These are phyloP conservation scores for Globisporangium perplexum DNA, from an alignment of 352 stramenopile species.

Conservation along the genomic window DNA sequence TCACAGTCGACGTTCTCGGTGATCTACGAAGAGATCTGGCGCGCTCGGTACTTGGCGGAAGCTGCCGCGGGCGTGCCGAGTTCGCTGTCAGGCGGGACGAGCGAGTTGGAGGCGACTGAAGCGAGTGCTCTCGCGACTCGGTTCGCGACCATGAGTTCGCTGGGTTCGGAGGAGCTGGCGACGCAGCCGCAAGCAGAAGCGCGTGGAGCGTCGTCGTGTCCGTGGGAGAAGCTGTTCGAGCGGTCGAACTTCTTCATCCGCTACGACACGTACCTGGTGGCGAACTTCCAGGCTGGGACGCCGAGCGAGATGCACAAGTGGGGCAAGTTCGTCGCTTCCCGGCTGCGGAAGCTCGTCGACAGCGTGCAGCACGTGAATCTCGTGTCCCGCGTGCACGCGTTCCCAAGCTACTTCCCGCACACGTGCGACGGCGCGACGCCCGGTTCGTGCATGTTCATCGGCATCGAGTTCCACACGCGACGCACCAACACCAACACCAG, in stretches of 20 bases:
- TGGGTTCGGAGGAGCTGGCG: background rate
- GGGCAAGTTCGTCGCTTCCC: slow-evolving; percentile 81
- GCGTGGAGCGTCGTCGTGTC: slow-evolving; percentile 8
- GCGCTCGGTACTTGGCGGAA: slow-evolving; percentile 63
- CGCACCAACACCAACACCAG: slow-evolving; percentile 18
- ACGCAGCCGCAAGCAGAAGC: background rate
- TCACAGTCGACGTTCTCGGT: slow-evolving; percentile 89
- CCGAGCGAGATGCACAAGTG: slow-evolving; percentile 70
- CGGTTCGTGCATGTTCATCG: slow-evolving; percentile 79
- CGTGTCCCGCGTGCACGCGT: slow-evolving; percentile 59
- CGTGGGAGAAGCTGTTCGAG: slow-evolving; percentile 72
- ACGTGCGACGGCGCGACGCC: slow-evolving; percentile 28
- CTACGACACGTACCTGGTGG: slow-evolving; percentile 72
- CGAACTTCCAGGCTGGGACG: slow-evolving; percentile 59
- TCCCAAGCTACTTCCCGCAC: slow-evolving; percentile 59
- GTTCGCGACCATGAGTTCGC: background rate
- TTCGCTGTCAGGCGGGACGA: slow-evolving; percentile 19
- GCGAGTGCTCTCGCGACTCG: too few relatives aligned
- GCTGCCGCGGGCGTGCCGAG: slow-evolving; percentile 46
- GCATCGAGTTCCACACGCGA: slow-evolving; percentile 63
- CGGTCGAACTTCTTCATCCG: slow-evolving; percentile 82
- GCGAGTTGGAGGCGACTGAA: background rate
- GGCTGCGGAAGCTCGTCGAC: slow-evolving; percentile 72
- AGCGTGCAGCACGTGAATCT: slow-evolving; percentile 58
- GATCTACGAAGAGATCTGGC: slow-evolving; percentile 91